These are phyloP conservation scores for Yarrowia porcina DNA, from an alignment of 805 yeast species.

Conservation along the genomic window DNA sequence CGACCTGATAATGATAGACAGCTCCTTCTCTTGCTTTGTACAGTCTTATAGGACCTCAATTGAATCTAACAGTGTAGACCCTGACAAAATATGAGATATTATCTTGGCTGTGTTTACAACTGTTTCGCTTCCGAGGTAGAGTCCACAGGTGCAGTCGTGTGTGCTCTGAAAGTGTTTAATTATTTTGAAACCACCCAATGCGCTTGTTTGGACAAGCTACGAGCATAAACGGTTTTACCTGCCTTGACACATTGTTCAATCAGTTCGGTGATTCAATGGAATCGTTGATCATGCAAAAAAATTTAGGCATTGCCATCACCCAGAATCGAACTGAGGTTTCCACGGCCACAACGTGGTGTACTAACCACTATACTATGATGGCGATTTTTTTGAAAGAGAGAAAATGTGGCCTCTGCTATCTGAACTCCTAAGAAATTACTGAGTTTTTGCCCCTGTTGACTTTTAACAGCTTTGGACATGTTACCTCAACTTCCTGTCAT, in stretches of 20 bases:
- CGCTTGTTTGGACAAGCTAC: background rate
- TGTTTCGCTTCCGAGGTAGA: background rate
- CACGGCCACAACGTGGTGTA: constrained; percentile 27
- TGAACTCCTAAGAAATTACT: too few species aligned
- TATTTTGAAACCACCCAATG: background rate
- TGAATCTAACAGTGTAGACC: background rate
- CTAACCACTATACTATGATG: constrained; percentile 26
- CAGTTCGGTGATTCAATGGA: too few species aligned
- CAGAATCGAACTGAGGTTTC: constrained; percentile 27
- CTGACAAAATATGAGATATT: background rate
- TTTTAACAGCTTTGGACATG: too few species aligned
- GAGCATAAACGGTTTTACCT: background rate
- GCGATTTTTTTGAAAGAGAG: background rate
- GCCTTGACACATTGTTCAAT: too few species aligned
- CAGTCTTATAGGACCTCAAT: too few species aligned
- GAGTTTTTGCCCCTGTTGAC: too few species aligned
- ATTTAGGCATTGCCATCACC: constrained; percentile 10
- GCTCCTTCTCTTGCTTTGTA: too few species aligned
- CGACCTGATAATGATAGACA: too few species aligned
- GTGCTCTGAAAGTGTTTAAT: background rate
- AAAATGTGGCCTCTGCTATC: background rate
- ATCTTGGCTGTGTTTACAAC: background rate
- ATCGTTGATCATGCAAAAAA: too few species aligned
- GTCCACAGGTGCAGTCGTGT: background rate
- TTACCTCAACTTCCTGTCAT: background rate